Evolutionary conservation across 2,329 filamentous ascomycete species (phyloP).

Genomic region (Talaromyces amestolkiae): DNA sequence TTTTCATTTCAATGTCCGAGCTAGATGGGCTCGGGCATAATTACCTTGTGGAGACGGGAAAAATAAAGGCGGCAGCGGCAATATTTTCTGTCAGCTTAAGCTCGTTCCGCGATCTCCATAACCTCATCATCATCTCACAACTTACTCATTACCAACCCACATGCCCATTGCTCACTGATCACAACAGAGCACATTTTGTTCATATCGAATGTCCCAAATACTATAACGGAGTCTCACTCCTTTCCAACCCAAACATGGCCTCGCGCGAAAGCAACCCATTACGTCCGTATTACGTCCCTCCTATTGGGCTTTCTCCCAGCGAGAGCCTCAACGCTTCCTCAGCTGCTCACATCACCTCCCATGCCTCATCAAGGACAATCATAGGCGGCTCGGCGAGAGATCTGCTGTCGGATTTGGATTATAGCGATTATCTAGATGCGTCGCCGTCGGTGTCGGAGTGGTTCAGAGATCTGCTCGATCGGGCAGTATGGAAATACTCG

Average conservation of each 20-base stretch:
- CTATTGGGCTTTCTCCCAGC: constrained; percentile 59
- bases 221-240: constrained; percentile 4
- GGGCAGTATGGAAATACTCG: constrained; percentile 87
- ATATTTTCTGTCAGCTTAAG: constrained; percentile 4
- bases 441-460: constrained; percentile 74
- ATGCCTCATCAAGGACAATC: constrained; percentile 48
- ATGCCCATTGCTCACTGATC: background rate
- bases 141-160: background rate
- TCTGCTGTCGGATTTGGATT: constrained; percentile 86
- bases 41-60: constrained; percentile 15
- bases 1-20: background rate
- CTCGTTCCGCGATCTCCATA: background rate
- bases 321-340: constrained; percentile 36
- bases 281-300: constrained; percentile 62
- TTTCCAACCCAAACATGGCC: constrained; percentile 20
- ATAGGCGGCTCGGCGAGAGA: constrained; percentile 70
- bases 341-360: constrained; percentile 29
- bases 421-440: constrained; percentile 79
- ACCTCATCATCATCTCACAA: background rate
- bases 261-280: constrained; percentile 52
- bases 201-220: constrained; percentile 6
- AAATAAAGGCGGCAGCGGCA: constrained; percentile 6
- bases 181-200: background rate
- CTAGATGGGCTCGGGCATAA: background rate
- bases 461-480: constrained; percentile 73